Base-by-base conservation (phyloP, 192 early-diverging fungal genomes). In the Coemansia sp. region DNA sequence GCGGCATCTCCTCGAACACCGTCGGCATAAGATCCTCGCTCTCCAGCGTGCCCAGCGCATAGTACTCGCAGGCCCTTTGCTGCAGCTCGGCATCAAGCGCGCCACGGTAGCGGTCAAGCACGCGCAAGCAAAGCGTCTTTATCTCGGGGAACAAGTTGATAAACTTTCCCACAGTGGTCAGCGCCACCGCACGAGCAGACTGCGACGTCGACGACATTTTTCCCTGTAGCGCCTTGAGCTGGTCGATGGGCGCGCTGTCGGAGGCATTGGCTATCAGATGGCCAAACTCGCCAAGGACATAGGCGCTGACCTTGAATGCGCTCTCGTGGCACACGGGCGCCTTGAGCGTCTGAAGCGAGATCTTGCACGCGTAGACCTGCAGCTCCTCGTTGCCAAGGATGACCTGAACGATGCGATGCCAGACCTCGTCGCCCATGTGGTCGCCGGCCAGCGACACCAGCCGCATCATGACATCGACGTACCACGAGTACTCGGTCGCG, bases 1-100 rank as follows among this genome's bases (percentile, higher is more conserved):
- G 92, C 50, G 98, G 98, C 93, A 99, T 99, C 72, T 98, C 96
- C 62, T 97, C 98, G 67, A 95, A 96, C 24, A 95, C 90, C 0
- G 89, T 90, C 36, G 95, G 92, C 24, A 99, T 68, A 28, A 98
- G 80, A 22, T 92, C 91, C 23, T 95, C 94, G 23, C 85, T 89
- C n/a, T 89, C 85, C 71, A 90, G 79, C 1, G 86, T 91, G 9
- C 86, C 85, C 61, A 98, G 85, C 8, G 91, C 84, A 47, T 96
- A 85, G 78, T 98, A 99, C 79, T 99, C 98, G 63, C 89, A 93
- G 0, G 98, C 96, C 30, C 98, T 85, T 67, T 99, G 96, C 79
- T 98, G 96, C 48, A 99, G 72, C 83, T 99, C 98, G 4, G 91
- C 88, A 73, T 99, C 95, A 63, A 98, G 64, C 1, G 93, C 94